Base-by-base conservation (phyloP, 257 asterid genomes). In the Jasminum sambac region DNA sequence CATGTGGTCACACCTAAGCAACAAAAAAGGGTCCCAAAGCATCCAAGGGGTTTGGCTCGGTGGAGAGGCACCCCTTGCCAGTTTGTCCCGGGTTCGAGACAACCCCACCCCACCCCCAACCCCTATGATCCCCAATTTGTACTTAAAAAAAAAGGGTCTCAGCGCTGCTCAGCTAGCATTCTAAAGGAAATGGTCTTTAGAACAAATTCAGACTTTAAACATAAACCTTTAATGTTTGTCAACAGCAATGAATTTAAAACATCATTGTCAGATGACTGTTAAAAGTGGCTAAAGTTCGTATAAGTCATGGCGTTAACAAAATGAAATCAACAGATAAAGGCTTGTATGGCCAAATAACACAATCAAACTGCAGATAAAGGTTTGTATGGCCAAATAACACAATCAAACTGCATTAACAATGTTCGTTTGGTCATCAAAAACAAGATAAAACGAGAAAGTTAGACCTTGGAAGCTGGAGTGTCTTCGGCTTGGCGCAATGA, bases 381-480 rank as follows among this genome's bases (percentile, higher is more conserved):
- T 7, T 9, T 17, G 7, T 50, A 50, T 50, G 6, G 25, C 25
- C 59, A 24, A 50, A 17, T n/a, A 19, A 21, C 36, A 23, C 34
- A 19, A 55, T 19, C 63, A 72, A 43, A 44, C 21, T 58, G 5
- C 6, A 12, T 36, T n/a, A n/a, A 8, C n/a, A 24, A 34, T 25
- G 37, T 8, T 26, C 16, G 5, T 2, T 17, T 19, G 36, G 36
- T 30, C 36, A 30, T 30, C 43, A 52, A 59, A 25, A n/a, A 19
- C 2, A 26, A 66, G 26, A 13, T 1, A 30, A 39, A 76, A 39
- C 26, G 40, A 69, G 13, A 23, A 23, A 55, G 26, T 55, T 55
- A 11, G 68, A 90, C 98, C 90, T 85, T 77, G 72, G 97, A 84
- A 81, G 92, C 91, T 68, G 96, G 86, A 38, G 95, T 79, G 21